phyloP scores from a whole-genome alignment of 257 asterid genomes.

The Fraxinus cuspidata region DNA sequence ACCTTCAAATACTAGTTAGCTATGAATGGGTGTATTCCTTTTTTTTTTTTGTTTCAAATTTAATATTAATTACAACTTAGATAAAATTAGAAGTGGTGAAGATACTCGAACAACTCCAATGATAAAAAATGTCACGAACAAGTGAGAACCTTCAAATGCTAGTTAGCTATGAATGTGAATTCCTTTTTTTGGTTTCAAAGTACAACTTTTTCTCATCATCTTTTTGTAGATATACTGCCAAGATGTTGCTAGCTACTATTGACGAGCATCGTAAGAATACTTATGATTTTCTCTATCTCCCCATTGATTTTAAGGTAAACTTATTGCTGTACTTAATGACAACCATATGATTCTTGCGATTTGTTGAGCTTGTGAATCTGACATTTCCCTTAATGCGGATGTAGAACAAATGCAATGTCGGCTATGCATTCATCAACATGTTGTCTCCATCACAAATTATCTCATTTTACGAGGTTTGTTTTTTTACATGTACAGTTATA shows the following conservation, averaged over 20 bases:
- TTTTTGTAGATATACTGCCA: slow-evolving; percentile 70
- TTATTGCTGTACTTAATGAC: slow-evolving; percentile 6
- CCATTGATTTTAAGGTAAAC: slow-evolving; percentile 78
- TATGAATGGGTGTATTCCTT: neutral
- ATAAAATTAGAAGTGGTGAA: slow-evolving; percentile 62
- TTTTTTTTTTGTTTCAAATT: too few relatives aligned
- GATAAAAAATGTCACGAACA: slow-evolving; percentile 84
- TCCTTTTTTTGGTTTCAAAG: neutral
- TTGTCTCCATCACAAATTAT: neutral
- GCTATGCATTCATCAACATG: neutral
- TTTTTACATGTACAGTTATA: neutral
- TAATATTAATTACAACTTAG: slow-evolving; percentile 20
- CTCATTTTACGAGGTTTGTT: neutral
- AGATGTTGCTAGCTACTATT: slow-evolving; percentile 71
- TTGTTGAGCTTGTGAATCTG: slow-evolving; percentile 11
- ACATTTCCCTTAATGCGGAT: slow-evolving; percentile 11
- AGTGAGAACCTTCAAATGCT: slow-evolving; percentile 36
- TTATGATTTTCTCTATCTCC: slow-evolving; percentile 79
- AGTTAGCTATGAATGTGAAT: neutral
- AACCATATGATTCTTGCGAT: neutral
- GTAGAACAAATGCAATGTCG: neutral
- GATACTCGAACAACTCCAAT: slow-evolving; percentile 74
- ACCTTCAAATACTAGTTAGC: neutral
- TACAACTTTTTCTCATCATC: neutral
- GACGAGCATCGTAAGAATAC: slow-evolving; percentile 68